Evolutionary conservation across 352 stramenopile species (phyloP).

Genomic region (Globisporangium parvum): DNA sequence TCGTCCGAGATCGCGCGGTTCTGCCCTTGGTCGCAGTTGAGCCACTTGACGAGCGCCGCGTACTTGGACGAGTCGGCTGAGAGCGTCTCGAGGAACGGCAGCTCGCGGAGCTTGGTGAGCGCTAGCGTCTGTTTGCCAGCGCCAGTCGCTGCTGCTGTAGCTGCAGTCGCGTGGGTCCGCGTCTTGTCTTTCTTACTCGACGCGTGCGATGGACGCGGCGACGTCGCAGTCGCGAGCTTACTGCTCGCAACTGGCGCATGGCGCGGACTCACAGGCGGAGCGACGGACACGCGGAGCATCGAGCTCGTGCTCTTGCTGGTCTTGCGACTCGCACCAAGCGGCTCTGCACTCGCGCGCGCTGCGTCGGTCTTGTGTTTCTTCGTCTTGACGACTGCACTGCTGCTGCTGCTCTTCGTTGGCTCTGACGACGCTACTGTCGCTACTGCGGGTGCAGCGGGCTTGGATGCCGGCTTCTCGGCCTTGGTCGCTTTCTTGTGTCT

Average conservation of each 20-base stretch:
- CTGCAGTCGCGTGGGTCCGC: background rate
- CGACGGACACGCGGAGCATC: background rate
- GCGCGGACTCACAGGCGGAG: background rate
- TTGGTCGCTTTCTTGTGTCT: constrained; percentile 12
- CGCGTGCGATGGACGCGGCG: background rate
- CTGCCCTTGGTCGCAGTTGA: constrained; percentile 42
- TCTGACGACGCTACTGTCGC: constrained; percentile 5
- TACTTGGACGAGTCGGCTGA: constrained; percentile 38
- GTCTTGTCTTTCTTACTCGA: background rate
- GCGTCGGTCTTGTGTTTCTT: constrained; percentile 8
- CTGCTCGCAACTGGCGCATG: constrained; percentile 1
- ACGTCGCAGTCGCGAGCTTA: constrained; percentile 1
- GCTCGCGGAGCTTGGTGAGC: constrained; percentile 31
- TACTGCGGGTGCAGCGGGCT: too few species aligned
- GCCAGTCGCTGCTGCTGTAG: background rate
- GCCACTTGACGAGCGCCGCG: constrained; percentile 37
- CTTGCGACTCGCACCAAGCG: constrained; percentile 7
- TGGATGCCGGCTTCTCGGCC: constrained; percentile 3
- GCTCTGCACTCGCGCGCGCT: background rate
- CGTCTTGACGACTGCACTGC: background rate
- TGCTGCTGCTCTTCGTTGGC: background rate
- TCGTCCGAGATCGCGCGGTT: constrained; percentile 27
- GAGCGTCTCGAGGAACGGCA: constrained; percentile 33
- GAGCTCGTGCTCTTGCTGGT: constrained; percentile 12
- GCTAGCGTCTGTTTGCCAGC: constrained; percentile 13